Evolutionary conservation across 140 eudicot species (phyloP).

Genomic region (Oenanthe javanica): DNA sequence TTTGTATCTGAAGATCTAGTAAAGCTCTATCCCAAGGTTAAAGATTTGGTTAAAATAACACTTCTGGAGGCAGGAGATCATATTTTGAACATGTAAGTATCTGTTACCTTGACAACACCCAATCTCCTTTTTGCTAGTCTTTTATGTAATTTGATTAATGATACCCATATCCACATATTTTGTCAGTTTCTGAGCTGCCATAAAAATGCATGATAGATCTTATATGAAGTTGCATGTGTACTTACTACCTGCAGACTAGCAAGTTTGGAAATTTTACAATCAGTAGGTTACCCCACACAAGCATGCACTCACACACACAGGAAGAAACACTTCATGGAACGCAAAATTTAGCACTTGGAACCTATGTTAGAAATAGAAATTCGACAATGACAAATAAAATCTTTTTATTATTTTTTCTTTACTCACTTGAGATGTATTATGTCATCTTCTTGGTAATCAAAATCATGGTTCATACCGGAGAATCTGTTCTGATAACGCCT

Average conservation of each 20-base stretch:
- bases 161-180: not conserved
- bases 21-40: slow-evolving; percentile 62
- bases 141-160: slow-evolving; percentile 6
- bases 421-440: not conserved
- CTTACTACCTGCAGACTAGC: not conserved
- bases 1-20: slow-evolving; percentile 79
- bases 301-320: not conserved
- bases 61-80: slow-evolving; percentile 91
- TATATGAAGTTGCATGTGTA: not conserved
- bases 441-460: not conserved
- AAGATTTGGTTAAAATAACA: slow-evolving; percentile 68
- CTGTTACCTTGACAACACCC: not conserved
- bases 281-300: not conserved
- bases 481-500: not conserved
- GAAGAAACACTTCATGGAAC: not conserved
- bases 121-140: not conserved
- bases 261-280: not conserved
- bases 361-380: not conserved
- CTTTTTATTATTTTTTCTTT: not conserved
- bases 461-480: not conserved
- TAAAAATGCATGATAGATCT: not conserved
- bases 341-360: not conserved
- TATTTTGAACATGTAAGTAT: slow-evolving; percentile 71
- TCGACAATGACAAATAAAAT: not conserved
- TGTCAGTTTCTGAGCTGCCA: not conserved